Percentiles rank a stretch among this genome's conserved stretches.
Conservation (phyloP, 148 eudicot species). For the Chenopodium suecicum region DNA sequence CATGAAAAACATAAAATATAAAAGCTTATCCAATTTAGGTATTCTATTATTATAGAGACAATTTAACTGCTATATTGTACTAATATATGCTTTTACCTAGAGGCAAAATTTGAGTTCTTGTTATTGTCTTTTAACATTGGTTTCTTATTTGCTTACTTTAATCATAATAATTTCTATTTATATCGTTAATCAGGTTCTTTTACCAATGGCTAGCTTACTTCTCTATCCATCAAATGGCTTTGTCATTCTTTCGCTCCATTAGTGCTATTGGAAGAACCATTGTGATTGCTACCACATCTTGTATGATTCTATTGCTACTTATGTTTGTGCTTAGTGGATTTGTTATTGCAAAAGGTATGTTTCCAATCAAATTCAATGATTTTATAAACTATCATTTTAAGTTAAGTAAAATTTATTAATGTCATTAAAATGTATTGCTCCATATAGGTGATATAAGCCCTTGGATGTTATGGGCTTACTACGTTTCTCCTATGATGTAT, state of each 20-base stretch:
- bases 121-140: too few relatives aligned
- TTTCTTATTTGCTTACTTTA: neutral
- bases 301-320: slow-evolving; percentile 46
- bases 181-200: slow-evolving; percentile 44
- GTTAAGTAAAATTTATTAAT: too few relatives aligned
- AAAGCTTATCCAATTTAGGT: too few relatives aligned
- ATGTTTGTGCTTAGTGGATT: slow-evolving; percentile 68
- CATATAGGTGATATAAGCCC: slow-evolving; percentile 45
- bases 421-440: too few relatives aligned
- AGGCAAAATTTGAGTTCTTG: too few relatives aligned
- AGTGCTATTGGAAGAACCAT: slow-evolving; percentile 60
- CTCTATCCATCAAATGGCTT: slow-evolving; percentile 62
- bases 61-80: too few relatives aligned
- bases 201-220: slow-evolving; percentile 65
- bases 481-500: slow-evolving; percentile 67
- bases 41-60: too few relatives aligned
- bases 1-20: too few relatives aligned
- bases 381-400: too few relatives aligned
- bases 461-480: slow-evolving; percentile 70
- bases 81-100: too few relatives aligned
- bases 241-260: slow-evolving; percentile 55
- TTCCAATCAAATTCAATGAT: neutral
- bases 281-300: slow-evolving; percentile 50
- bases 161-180: too few relatives aligned
- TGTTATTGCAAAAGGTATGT: slow-evolving; percentile 54